Percentiles rank a stretch among this genome's conserved stretches.
Conservation (phyloP, 2,329 filamentous ascomycete genomes). For the Neocucurbitaria cava region DNA sequence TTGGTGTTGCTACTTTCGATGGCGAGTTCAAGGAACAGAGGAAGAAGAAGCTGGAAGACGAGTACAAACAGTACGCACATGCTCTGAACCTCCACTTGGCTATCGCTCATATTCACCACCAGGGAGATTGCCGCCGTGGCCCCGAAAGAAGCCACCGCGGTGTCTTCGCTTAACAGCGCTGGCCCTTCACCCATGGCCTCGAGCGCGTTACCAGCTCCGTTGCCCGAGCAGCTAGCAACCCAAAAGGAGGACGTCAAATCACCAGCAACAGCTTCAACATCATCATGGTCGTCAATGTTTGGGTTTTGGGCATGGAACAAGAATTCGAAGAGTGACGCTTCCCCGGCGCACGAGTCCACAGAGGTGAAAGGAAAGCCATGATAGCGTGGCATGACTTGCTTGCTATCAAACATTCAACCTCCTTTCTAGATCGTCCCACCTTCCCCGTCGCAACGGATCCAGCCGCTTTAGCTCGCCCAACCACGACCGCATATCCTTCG, state of each 20-base stretch:
- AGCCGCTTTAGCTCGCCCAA: conserved; percentile 70
- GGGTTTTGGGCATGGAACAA: conserved; percentile 45
- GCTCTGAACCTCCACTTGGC: neutral
- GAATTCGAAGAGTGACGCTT: conserved; percentile 55
- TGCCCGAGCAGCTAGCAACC: conserved; percentile 12
- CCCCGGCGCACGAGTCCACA: conserved; percentile 64
- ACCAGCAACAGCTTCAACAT: conserved; percentile 8
- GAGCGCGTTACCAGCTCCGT: conserved; percentile 13
- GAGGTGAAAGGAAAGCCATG: conserved; percentile 62
- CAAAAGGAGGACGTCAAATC: conserved; percentile 16
- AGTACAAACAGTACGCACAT: conserved; percentile 39
- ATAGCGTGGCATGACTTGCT: conserved; percentile 40
- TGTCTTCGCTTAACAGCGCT: conserved; percentile 23
- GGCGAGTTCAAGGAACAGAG: conserved; percentile 44
- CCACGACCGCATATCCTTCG: conserved; percentile 59
- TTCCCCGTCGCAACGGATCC: conserved; percentile 75
- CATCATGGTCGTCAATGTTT: conserved; percentile 37
- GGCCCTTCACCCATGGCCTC: conserved; percentile 21
- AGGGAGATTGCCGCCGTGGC: conserved; percentile 36
- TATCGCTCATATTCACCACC: conserved; percentile 15
- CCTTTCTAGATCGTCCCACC: conserved; percentile 75
- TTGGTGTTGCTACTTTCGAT: conserved; percentile 43
- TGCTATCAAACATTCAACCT: conserved; percentile 49
- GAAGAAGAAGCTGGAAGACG: conserved; percentile 40
- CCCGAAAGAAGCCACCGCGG: conserved; percentile 9